Base-by-base conservation (phyloP, 2,329 filamentous ascomycete genomes). In the Botrytis sinoallii region DNA sequence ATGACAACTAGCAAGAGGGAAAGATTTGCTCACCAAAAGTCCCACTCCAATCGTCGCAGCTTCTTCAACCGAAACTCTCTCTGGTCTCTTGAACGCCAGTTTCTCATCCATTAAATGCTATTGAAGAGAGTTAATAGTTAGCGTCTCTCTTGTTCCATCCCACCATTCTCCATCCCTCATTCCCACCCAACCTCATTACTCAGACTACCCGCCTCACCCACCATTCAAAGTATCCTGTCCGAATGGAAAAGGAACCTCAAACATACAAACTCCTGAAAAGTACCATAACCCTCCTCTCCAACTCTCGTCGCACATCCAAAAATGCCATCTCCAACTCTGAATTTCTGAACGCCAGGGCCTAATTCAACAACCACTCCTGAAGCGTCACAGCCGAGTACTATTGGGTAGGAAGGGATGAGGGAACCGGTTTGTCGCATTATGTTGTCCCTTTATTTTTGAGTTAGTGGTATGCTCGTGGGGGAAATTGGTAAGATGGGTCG, bases 351-450 rank as follows among this genome's bases (percentile, higher is more conserved):
- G 25, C 77, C 78, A 2, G 77, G 70, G 0, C 82, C 82, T 29
- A 78, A 73, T 22, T 81, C 80, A 32, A 81, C 70, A 4, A 84
- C 82, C 8, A 80, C 68, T 10, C 81, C 83, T 3, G 78, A 79
- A 16, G 79, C 82, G 64, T 84, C 83, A 63, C 82, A 83, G 22
- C 83, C 83, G 0, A 84, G 75, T 22, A 84, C 79, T 3, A 82
- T 82, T 1, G 83, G 83, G 78, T 80, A 83, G 9, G 77, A 75
- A 0, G 70, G 76, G 16, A 84, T 74, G 4, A 84, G 76, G 0
- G 81, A 55, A 16, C 83, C 83, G 0, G 78, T 79, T 4, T 78
- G 74, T 59, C 81, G 81, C 77, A 83, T 83, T 61, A 83, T 77
- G 0, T 75, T 74, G 16, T 84, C 83, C 4, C 78, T 79, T 55